A percentile compares a stretch with the other conserved stretches of the same genome.
These are phyloP conservation scores for Panicum virgatum DNA, from an alignment of 202 grass and related monocot genomes.

Conservation along the genomic window DNA sequence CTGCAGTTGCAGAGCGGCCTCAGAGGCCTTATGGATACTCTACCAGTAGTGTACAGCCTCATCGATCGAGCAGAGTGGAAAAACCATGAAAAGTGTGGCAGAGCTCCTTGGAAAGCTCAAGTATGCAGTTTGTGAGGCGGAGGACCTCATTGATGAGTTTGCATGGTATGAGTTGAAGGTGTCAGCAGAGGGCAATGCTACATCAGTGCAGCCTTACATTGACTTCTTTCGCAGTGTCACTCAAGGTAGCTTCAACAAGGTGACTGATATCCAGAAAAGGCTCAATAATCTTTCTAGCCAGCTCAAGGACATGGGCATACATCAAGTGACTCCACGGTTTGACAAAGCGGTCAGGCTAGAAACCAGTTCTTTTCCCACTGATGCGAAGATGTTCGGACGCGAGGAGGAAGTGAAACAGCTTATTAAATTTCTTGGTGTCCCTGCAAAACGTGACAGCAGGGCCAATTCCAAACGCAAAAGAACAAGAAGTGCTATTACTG, in stretches of 20 bases:
- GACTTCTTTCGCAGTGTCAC: not conserved
- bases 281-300: not conserved
- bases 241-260: not conserved
- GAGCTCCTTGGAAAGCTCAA: not conserved
- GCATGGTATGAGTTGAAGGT: not conserved
- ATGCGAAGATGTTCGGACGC: not conserved
- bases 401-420: not conserved
- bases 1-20: not conserved
- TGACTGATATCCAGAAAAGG: not conserved
- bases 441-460: not conserved
- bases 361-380: not conserved
- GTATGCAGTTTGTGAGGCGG: not conserved
- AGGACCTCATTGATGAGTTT: not conserved
- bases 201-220: too few relatives aligned
- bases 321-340: not conserved
- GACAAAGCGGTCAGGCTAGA: slow-evolving; percentile 3
- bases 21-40: not conserved
- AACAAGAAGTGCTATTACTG: too few relatives aligned
- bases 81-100: not conserved
- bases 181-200: not conserved
- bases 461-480: not conserved
- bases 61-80: slow-evolving; percentile 9
- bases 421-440: not conserved
- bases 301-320: not conserved
- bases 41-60: not conserved